These are phyloP conservation scores for Paramecium tetraurelia DNA, from an alignment of 73 alveolate species.

Conservation along the genomic window DNA sequence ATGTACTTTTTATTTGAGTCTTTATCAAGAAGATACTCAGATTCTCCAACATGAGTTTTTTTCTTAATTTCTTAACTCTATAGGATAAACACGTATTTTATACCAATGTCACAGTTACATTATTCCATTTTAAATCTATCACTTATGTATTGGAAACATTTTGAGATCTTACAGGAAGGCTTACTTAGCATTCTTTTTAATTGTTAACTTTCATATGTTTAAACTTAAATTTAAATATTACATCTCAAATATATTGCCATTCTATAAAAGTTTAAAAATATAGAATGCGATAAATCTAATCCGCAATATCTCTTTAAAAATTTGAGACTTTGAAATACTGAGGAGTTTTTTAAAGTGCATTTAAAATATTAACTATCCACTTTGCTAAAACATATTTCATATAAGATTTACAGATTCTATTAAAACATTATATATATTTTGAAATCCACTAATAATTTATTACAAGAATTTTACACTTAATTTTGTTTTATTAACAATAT, in stretches of 20 bases:
- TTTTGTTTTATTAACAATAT: not conserved
- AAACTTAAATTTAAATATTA: not conserved
- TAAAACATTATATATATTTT: too few species aligned
- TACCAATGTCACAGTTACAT: not conserved
- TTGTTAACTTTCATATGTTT: not conserved
- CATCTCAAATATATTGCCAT: not conserved
- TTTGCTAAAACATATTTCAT: too few species aligned
- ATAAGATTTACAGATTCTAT: not conserved
- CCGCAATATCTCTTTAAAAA: not conserved
- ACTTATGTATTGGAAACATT: not conserved
- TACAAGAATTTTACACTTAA: too few species aligned
- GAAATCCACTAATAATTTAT: not conserved
- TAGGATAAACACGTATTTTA: not conserved
- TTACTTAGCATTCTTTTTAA: not conserved
- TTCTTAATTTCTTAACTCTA: not conserved
- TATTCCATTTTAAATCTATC: constrained; percentile 18
- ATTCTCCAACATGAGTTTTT: not conserved
- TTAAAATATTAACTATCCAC: not conserved
- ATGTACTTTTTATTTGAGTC: not conserved
- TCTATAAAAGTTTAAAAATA: not conserved
- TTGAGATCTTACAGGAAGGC: not conserved
- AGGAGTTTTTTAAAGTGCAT: not conserved
- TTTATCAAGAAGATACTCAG: not conserved
- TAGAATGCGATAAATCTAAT: not conserved
- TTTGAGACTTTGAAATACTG: not conserved